Conservation (phyloP, 1,284 basidiomycete genomes). For the Cutaneotrichosporon sp. region DNA sequence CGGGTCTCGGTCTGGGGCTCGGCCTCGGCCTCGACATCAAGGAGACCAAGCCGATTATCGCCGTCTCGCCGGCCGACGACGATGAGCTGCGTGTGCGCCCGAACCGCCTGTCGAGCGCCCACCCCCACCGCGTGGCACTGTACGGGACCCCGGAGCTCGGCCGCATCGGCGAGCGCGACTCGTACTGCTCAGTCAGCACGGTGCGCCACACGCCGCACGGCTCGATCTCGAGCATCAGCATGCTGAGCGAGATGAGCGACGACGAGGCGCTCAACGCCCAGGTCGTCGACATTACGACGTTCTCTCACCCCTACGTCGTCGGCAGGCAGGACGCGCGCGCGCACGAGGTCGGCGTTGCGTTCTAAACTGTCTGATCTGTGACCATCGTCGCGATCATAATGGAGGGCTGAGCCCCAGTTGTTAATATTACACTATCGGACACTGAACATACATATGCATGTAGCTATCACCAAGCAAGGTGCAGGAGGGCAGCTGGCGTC, state of each 20-base stretch:
- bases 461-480: no score
- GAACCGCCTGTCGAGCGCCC: constrained; percentile 31
- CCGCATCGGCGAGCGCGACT: constrained; percentile 6
- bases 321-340: constrained; percentile 16
- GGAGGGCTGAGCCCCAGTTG: no score
- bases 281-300: constrained; percentile 41
- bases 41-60: not conserved
- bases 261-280: constrained; percentile 46
- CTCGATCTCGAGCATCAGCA: constrained; percentile 8
- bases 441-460: no score
- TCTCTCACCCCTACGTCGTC: constrained; percentile 21
- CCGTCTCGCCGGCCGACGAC: constrained; percentile 6
- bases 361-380: constrained; percentile 1
- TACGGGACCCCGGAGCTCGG: constrained; percentile 32
- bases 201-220: constrained; percentile 12
- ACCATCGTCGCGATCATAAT: no score
- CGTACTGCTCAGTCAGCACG: constrained; percentile 9
- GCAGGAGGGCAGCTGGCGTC: no score
- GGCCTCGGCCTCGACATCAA: constrained; percentile 9
- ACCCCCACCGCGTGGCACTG: constrained; percentile 45
- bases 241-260: constrained; percentile 41
- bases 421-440: no score
- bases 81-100: not conserved
- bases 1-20: constrained; percentile 32
- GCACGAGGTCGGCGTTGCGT: constrained; percentile 25